phyloP scores from a whole-genome alignment of 306 rosid genomes.

The Vachellia pachyceras region DNA sequence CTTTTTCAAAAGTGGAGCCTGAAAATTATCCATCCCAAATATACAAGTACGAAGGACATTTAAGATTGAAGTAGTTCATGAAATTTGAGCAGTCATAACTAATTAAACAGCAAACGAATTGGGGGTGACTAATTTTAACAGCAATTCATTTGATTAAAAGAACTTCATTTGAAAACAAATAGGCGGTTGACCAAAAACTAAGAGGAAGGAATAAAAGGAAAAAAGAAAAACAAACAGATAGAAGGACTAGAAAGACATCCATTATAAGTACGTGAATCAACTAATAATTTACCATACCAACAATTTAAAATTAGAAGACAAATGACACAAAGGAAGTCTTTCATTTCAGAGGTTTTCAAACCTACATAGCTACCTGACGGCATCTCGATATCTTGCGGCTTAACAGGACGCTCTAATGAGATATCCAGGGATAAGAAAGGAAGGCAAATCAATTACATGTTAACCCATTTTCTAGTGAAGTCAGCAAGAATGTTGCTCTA shows the following conservation, averaged over 20 bases:
- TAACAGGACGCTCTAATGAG: background rate
- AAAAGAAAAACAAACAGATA: background rate
- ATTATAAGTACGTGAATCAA: background rate
- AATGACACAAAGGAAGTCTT: background rate
- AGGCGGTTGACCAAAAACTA: background rate
- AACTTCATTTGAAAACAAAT: background rate
- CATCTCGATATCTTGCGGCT: background rate
- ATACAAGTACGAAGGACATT: constrained; percentile 28
- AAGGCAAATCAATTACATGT: background rate
- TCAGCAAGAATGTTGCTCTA: background rate
- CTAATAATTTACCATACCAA: background rate
- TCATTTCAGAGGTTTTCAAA: background rate
- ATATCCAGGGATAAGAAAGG: background rate
- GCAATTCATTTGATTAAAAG: background rate
- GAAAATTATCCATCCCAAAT: constrained; percentile 45
- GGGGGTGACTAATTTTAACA: constrained; percentile 8
- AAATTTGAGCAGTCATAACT: background rate
- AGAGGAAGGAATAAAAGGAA: background rate
- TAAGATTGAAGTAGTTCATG: constrained; percentile 17
- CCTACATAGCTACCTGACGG: background rate
- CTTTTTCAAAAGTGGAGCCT: constrained; percentile 89
- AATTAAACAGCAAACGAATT: constrained; percentile 19
- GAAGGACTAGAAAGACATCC: background rate
- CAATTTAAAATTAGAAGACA: constrained; percentile 10
- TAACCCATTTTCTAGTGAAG: background rate